Base-by-base conservation (phyloP, 352 stramenopile species). In the Phytopythium chamaehyphon region DNA sequence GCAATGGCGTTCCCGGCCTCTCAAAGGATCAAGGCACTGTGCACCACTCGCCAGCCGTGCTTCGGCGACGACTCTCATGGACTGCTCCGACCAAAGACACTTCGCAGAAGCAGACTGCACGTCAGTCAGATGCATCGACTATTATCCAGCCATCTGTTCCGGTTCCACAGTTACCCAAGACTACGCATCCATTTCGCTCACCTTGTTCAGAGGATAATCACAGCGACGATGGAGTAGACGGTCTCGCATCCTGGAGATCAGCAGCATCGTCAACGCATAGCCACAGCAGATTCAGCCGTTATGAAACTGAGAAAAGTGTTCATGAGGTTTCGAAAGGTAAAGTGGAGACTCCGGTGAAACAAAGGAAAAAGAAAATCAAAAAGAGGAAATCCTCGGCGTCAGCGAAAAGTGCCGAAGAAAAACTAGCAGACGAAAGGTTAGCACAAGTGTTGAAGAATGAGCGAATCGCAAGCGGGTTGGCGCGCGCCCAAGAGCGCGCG, bases 401-500 rank as follows among this genome's bases (percentile, higher is more conserved):
- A 31, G 62, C 54, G 40, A 62, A 37, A 31, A 24, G 58, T 16
- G 58, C 49, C 1, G 62, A 63, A 16, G 35, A 40, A 24, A 11
- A 63, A 19, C 56, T 40, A 14, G 57, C 62, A 16, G 43, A 44
- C 28, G 28, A 33, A 33, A 33, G 28, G 28, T 9, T 33, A 33
- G 28, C 28, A 33, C 28, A 33, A 9, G 5, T 33, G 9, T 9
- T 33, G 28, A 33, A 33, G 19, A 79, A 64, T 35, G 56, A 62
- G n/a, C 77, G 73, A 22, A 50, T 82, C 8, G 62, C 60, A 2
- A 59, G 58, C n/a, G 65, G 68, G 1, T n/a, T 82, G 1, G 48
- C 37, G 1, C 40, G 71, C 9, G 66, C 71, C 14, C 62, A 82
- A 47, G 62, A 82, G 24, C 71, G 71, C 1, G 66, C 66, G 0